Percentiles rank a stretch among this genome's conserved stretches.
These are phyloP conservation scores for Apostasia ramifera DNA, from an alignment of 106 monocot species.

Conservation along the genomic window DNA sequence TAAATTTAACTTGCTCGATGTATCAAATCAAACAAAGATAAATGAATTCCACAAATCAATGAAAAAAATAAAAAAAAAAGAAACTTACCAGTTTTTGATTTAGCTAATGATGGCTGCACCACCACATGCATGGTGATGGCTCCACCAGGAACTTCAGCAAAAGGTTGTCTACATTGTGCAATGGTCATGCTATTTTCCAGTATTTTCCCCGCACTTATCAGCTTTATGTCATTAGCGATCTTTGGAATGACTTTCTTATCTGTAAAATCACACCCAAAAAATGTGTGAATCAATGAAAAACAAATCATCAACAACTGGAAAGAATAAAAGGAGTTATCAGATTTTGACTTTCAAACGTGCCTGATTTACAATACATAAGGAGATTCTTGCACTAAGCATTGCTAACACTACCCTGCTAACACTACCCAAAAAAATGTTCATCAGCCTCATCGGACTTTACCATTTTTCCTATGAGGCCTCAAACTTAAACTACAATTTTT, in stretches of 20 bases:
- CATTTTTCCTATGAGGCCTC: no score
- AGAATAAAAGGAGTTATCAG: background rate
- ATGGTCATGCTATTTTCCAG: slow-evolving; percentile 14
- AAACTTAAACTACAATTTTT: no score
- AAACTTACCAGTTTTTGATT: slow-evolving; percentile 13
- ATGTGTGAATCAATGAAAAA: background rate
- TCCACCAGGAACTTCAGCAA: slow-evolving; percentile 24
- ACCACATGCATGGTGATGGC: slow-evolving; percentile 24
- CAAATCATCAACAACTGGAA: background rate
- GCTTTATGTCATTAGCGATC: slow-evolving; percentile 14
- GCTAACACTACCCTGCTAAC: background rate
- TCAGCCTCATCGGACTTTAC: no score
- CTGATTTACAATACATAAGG: background rate
- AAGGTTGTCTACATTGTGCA: slow-evolving; percentile 14
- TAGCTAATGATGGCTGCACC: slow-evolving; percentile 21
- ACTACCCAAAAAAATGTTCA: background rate
- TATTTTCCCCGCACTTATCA: slow-evolving; percentile 20
- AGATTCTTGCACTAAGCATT: background rate
- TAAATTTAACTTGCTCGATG: no score
- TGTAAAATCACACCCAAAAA: slow-evolving; percentile 3
- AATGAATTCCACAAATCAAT: no score
- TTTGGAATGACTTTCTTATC: slow-evolving; percentile 20
- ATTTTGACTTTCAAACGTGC: background rate
- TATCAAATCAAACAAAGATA: background rate
- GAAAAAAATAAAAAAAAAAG: background rate